Evolutionary conservation across 345 rosid species (phyloP), one percentile per base, ranked within the genome.

Genomic region (Eucalyptus dawsonii): DNA sequence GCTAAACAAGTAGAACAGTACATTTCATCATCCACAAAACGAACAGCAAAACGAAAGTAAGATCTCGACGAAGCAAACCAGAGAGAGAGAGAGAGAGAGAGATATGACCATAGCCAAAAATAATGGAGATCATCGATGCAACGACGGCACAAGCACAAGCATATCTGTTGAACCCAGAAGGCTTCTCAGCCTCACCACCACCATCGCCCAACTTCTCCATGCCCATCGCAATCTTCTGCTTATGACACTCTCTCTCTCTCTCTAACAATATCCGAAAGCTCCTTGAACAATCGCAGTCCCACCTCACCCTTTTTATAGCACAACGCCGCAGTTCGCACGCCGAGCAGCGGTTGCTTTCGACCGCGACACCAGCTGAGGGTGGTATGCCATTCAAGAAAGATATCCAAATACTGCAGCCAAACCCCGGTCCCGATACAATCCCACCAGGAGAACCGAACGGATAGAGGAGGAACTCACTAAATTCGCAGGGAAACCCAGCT

Each of bases 91-190:
- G 49, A 45, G 65, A 25, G 65, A 25, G 65, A 25, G 65, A 25
- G 31, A 60, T 1, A 60, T 60, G 15, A 60, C 67, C 99, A 86
- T 95, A 97, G 83, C 98, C 99, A 88, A 97, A 96, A 34, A 97
- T 95, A 90, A 97, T 95, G 89, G 96, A 95, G 47, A 95, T 95
- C 90, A 92, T 90, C 87, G 98, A 97, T 49, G 96, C 98, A 88
- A 95, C 96, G 21, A 97, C 86, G 50, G 95, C 91, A 92, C 98
- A 95, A 5, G 93, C 93, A 50, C 88, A 92, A 54, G 99, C 97
- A 90, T 93, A 96, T 86, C 91, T 93, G 90, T 96, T 97, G 88
- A 94, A 65, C 67, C 89, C 89, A 27, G 50, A 87, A 49, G 89
- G 89, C 88, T 76, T 89, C 81, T 92, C 92, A 11, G 83, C 90